Percentiles rank a stretch among this genome's conserved stretches.
phyloP scores from a whole-genome alignment of 306 rosid species.

The Psophocarpus tetragonolobus region DNA sequence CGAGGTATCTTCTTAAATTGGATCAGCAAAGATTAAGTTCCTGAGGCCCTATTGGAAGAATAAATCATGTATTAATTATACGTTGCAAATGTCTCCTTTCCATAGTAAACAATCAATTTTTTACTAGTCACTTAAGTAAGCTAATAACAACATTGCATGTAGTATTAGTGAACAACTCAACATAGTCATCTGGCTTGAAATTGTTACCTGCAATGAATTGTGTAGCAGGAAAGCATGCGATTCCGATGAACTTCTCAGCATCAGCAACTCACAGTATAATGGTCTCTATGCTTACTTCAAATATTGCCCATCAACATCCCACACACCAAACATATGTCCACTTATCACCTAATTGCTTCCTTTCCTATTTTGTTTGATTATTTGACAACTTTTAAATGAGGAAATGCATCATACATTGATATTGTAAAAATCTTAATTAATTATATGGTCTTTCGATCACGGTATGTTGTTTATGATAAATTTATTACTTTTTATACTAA shows the following conservation, averaged over 20 bases:
- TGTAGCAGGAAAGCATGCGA: background rate
- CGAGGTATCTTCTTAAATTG: background rate
- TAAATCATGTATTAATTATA: background rate
- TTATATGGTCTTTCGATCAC: too few relatives aligned
- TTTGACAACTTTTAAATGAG: too few relatives aligned
- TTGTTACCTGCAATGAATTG: background rate
- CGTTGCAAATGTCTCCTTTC: background rate
- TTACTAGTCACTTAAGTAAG: background rate
- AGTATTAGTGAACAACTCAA: background rate
- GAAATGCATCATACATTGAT: too few relatives aligned
- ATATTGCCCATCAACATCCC: background rate
- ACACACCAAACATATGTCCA: background rate
- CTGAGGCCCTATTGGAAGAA: background rate
- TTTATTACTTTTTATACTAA: too few relatives aligned
- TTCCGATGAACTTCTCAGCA: background rate
- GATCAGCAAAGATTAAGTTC: background rate
- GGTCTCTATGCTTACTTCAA: background rate
- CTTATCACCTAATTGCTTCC: background rate
- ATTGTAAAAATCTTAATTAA: too few relatives aligned
- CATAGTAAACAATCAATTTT: background rate
- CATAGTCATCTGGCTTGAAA: background rate
- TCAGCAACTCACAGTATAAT: background rate
- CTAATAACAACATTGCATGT: background rate
- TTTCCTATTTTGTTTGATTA: too few relatives aligned
- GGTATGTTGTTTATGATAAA: too few relatives aligned